These are phyloP conservation scores for Zasmidium cellare DNA, from an alignment of 2,329 filamentous ascomycete genomes.

Conservation along the genomic window DNA sequence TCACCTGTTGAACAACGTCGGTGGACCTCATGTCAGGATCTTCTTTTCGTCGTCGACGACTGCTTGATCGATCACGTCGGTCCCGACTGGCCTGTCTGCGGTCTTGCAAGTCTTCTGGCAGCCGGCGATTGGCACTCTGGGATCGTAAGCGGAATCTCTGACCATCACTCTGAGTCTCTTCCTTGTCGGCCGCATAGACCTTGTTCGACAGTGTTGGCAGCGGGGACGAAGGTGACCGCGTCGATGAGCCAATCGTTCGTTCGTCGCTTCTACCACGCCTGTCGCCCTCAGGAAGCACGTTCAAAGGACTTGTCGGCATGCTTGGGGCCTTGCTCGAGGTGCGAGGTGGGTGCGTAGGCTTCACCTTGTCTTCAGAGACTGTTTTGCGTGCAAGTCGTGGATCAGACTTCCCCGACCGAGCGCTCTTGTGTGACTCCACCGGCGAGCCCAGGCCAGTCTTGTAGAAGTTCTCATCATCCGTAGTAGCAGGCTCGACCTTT, in stretches of 20 bases:
- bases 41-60: slow-evolving; percentile 17
- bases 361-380: background rate
- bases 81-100: slow-evolving; percentile 31
- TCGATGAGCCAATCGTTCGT: slow-evolving; percentile 58
- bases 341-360: slow-evolving; percentile 3
- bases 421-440: slow-evolving; percentile 30
- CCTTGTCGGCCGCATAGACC: slow-evolving; percentile 53
- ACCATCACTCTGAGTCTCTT: slow-evolving; percentile 52
- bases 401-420: slow-evolving; percentile 6
- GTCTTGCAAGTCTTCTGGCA: slow-evolving; percentile 35
- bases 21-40: background rate
- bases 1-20: background rate
- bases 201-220: slow-evolving; percentile 67
- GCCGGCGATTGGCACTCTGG: slow-evolving; percentile 50
- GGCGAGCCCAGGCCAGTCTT: slow-evolving; percentile 38
- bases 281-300: slow-evolving; percentile 4
- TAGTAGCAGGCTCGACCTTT: slow-evolving; percentile 46
- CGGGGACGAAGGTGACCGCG: slow-evolving; percentile 77
- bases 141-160: slow-evolving; percentile 50
- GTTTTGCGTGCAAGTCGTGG: background rate
- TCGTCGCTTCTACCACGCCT: slow-evolving; percentile 63
- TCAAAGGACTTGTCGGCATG: background rate
- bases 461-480: slow-evolving; percentile 51
- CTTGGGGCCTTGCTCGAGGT: slow-evolving; percentile 6
- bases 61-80: slow-evolving; percentile 25